Evolutionary conservation across 768 basidiomycete genomes (phyloP).

Genomic region (Boletus edulis): DNA sequence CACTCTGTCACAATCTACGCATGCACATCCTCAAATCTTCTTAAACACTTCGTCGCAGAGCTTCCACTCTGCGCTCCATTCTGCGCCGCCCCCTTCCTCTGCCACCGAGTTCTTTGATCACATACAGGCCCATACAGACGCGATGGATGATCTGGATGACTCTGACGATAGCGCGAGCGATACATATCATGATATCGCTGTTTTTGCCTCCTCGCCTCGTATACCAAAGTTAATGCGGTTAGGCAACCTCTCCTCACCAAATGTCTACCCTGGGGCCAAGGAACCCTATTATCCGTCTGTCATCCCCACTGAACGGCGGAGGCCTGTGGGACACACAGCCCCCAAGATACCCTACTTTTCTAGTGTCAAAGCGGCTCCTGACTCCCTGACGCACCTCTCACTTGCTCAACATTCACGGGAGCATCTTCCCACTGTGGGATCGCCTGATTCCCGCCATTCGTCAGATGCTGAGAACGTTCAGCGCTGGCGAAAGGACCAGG

Average conservation of each 20-base stretch:
- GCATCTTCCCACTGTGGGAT: slow-evolving; percentile 27
- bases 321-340: slow-evolving; percentile 55
- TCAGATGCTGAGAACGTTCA: slow-evolving; percentile 18
- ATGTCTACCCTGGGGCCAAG: slow-evolving; percentile 45
- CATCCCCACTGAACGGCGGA: slow-evolving; percentile 37
- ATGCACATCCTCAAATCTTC: slow-evolving; percentile 27
- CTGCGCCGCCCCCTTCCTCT: slow-evolving; percentile 63
- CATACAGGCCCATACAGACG: slow-evolving; percentile 66
- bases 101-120: slow-evolving; percentile 74
- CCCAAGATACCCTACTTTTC: slow-evolving; percentile 44
- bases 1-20: slow-evolving; percentile 21
- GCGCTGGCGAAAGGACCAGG: slow-evolving; percentile 31
- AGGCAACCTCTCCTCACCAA: slow-evolving; percentile 70
- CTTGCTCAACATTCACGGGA: slow-evolving; percentile 43
- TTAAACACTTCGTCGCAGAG: slow-evolving; percentile 47
- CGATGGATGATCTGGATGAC: slow-evolving; percentile 71
- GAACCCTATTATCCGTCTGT: slow-evolving; percentile 35
- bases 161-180: slow-evolving; percentile 46
- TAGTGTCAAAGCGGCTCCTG: slow-evolving; percentile 37
- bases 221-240: slow-evolving; percentile 53
- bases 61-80: slow-evolving; percentile 47
- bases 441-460: slow-evolving; percentile 14
- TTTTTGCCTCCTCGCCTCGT: slow-evolving; percentile 29
- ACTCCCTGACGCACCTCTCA: slow-evolving; percentile 31
- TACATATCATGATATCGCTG: slow-evolving; percentile 35